phyloP scores from a whole-genome alignment of 768 basidiomycete species.

The Suillus paluster region DNA sequence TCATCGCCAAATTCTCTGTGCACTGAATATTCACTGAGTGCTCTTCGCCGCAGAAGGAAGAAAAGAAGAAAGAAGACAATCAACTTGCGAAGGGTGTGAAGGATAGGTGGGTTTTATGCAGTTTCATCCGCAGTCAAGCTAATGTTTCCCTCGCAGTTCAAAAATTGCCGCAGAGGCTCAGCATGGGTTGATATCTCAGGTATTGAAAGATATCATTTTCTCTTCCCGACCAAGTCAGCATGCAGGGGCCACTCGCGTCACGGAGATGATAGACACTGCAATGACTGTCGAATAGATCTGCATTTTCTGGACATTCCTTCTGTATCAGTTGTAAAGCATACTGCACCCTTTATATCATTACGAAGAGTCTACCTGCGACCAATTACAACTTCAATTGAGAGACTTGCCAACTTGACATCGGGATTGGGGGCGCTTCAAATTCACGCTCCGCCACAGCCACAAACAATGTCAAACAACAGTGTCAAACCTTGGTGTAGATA shows the following conservation, averaged over 20 bases:
- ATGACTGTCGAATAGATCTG: conserved; percentile 37
- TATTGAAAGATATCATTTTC: conserved; percentile 92
- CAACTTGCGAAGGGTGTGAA: conserved; percentile 87
- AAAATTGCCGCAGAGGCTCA: conserved; percentile 92
- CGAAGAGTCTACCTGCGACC: not conserved
- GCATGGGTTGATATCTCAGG: conserved; percentile 91
- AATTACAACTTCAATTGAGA: no score
- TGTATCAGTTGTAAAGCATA: not conserved
- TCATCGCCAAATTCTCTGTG: not conserved
- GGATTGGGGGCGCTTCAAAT: not conserved
- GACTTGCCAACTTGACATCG: no score
- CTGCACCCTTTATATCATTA: not conserved
- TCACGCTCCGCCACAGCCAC: conserved; percentile 15
- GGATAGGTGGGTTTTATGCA: conserved; percentile 66
- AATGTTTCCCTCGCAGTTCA: conserved; percentile 50
- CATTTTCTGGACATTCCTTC: not conserved
- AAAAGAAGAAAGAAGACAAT: conserved; percentile 88
- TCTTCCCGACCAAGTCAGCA: conserved; percentile 49
- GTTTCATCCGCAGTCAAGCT: conserved; percentile 1
- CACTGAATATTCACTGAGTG: not conserved
- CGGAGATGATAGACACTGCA: conserved; percentile 41
- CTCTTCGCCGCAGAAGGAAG: conserved; percentile 44
- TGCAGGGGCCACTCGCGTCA: conserved; percentile 25
- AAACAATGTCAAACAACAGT: conserved; percentile 35
- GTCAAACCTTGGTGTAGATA: conserved; percentile 10